These are phyloP conservation scores for Immersiporthe knoxdaviesiana DNA, from an alignment of 2,329 filamentous ascomycete species.

Conservation along the genomic window DNA sequence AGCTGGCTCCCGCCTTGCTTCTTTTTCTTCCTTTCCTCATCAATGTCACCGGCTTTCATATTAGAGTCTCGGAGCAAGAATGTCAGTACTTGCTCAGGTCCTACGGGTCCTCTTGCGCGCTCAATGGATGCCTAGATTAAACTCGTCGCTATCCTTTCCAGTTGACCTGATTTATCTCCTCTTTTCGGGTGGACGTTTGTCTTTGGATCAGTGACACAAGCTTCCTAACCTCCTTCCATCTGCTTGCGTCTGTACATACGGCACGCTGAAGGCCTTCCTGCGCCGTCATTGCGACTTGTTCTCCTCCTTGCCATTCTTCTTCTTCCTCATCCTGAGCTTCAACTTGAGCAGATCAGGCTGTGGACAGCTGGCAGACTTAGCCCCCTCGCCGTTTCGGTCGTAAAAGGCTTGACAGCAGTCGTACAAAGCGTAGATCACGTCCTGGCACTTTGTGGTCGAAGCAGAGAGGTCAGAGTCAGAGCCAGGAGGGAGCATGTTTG, in stretches of 20 bases:
- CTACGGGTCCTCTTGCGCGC: slow-evolving; percentile 85
- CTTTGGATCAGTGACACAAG: slow-evolving; percentile 46
- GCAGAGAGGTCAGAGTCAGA: background rate
- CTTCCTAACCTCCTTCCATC: background rate
- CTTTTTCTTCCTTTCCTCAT: slow-evolving; percentile 54
- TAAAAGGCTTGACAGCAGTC: slow-evolving; percentile 94
- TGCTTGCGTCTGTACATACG: background rate
- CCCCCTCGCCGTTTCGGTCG: slow-evolving; percentile 73
- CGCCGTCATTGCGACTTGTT: slow-evolving; percentile 22
- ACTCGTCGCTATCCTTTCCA: slow-evolving; percentile 70
- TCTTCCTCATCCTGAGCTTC: slow-evolving; percentile 78
- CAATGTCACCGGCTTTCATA: slow-evolving; percentile 88
- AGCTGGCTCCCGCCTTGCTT: slow-evolving; percentile 38
- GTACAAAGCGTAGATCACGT: slow-evolving; percentile 82
- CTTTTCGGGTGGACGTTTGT: slow-evolving; percentile 43
- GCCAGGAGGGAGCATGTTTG: no score
- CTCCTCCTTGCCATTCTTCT: slow-evolving; percentile 35
- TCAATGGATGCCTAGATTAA: slow-evolving; percentile 93
- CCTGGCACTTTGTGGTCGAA: slow-evolving; percentile 63
- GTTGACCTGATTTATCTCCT: slow-evolving; percentile 62
- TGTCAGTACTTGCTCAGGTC: slow-evolving; percentile 91
- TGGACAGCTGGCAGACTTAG: slow-evolving; percentile 81
- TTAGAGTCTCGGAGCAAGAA: slow-evolving; percentile 99
- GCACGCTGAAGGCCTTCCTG: background rate
- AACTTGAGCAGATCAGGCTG: slow-evolving; percentile 77